Conservation (phyloP, 2,329 filamentous ascomycete genomes). For the Aspergillus terreus region DNA sequence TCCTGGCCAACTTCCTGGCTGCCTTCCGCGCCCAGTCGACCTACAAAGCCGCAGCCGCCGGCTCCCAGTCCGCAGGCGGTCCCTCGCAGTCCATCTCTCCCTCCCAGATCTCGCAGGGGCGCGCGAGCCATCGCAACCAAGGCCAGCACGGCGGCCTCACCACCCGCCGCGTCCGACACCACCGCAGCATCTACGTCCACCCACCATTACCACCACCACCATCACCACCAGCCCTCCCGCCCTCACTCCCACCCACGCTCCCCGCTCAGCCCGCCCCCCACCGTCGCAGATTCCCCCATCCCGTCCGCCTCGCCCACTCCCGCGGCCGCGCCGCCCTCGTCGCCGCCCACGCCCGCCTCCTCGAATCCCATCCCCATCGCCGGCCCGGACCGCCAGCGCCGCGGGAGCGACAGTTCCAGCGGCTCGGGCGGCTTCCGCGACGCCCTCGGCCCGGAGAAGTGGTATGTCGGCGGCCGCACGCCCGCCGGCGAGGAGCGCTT, state of each 20-base stretch:
- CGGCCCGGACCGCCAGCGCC: slow-evolving; percentile 37
- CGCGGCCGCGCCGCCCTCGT: slow-evolving; percentile 19
- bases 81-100: slow-evolving; percentile 35
- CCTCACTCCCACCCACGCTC: slow-evolving; percentile 20
- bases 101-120: slow-evolving; percentile 36
- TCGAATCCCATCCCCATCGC: slow-evolving; percentile 38
- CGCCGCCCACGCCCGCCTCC: slow-evolving; percentile 23
- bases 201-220: slow-evolving; percentile 15
- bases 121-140: slow-evolving; percentile 49
- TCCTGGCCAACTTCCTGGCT: slow-evolving; percentile 64
- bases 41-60: slow-evolving; percentile 46
- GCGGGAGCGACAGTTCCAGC: slow-evolving; percentile 47
- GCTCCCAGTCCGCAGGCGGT: slow-evolving; percentile 31
- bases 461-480: slow-evolving; percentile 50
- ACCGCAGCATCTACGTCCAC: slow-evolving; percentile 9
- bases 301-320: slow-evolving; percentile 38
- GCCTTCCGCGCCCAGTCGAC: slow-evolving; percentile 64
- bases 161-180: not conserved
- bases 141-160: slow-evolving; percentile 23
- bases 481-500: slow-evolving; percentile 47
- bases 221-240: slow-evolving; percentile 11
- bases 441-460: slow-evolving; percentile 46
- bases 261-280: slow-evolving; percentile 31
- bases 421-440: slow-evolving; percentile 47
- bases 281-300: slow-evolving; percentile 37